Evolutionary conservation across 2,329 filamentous ascomycete genomes (phyloP).

Genomic region (Neofusicoccum kwambonambiense): DNA sequence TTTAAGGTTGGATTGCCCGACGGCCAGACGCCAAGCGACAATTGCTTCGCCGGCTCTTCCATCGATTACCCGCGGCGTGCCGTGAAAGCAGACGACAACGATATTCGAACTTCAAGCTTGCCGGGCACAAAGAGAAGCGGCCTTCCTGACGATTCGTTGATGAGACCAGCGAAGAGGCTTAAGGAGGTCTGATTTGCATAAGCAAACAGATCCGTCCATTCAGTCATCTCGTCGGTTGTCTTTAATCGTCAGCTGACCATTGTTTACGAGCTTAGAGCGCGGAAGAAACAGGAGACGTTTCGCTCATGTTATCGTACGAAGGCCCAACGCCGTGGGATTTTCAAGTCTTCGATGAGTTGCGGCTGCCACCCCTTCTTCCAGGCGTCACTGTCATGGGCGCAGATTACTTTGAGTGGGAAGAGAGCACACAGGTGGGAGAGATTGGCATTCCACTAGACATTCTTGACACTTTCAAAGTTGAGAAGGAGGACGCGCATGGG

Average conservation of each 20-base stretch:
- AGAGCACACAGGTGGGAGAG: too few relatives aligned
- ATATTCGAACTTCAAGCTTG: constrained; percentile 85
- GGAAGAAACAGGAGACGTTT: not conserved
- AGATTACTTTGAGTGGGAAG: too few relatives aligned
- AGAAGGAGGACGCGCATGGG: not conserved
- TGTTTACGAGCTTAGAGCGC: not conserved
- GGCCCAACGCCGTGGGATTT: too few relatives aligned
- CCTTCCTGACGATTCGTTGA: constrained; percentile 75
- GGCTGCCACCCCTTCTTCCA: too few relatives aligned
- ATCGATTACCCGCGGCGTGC: constrained; percentile 85
- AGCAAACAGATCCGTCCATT: not conserved
- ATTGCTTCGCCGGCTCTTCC: constrained; percentile 89
- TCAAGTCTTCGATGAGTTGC: too few relatives aligned
- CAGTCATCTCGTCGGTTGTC: not conserved
- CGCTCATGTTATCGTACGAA: not conserved
- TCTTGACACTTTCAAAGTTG: too few relatives aligned
- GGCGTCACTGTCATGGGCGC: too few relatives aligned
- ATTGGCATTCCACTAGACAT: too few relatives aligned
- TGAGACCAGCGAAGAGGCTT: constrained; percentile 55
- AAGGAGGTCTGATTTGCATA: constrained; percentile 42
- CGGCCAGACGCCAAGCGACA: constrained; percentile 66
- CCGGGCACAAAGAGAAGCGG: constrained; percentile 90
- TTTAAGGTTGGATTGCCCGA: constrained; percentile 59
- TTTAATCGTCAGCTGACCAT: not conserved
- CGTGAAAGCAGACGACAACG: constrained; percentile 92